A percentile compares a stretch with the other conserved stretches of the same genome.
phyloP scores from a whole-genome alignment of 1,139 yeast genomes.

The Pichia sp. region DNA sequence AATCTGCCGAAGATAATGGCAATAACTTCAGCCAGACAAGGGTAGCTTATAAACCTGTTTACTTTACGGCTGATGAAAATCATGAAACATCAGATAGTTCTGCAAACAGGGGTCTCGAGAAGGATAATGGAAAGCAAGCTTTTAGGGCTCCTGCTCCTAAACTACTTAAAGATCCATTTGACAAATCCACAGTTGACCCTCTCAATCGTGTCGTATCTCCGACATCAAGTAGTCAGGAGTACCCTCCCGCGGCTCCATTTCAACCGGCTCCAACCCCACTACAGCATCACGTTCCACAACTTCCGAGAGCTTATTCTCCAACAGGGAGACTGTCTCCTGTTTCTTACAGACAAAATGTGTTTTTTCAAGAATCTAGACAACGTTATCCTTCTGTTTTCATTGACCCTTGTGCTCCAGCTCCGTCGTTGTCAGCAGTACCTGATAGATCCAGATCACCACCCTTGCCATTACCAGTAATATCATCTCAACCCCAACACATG shows the following conservation, averaged over 20 bases:
- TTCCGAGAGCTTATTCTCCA: slow-evolving; percentile 7
- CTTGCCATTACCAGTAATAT: slow-evolving; percentile 1
- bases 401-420: slow-evolving; percentile 37
- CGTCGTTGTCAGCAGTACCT: slow-evolving; percentile 14
- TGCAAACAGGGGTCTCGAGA: not conserved
- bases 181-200: not conserved
- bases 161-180: slow-evolving; percentile 3
- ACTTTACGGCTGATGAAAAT: not conserved
- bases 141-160: not conserved
- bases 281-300: not conserved
- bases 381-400: slow-evolving; percentile 35
- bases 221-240: not conserved
- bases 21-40: not conserved
- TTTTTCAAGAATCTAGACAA: slow-evolving; percentile 22
- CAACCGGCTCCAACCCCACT: not conserved
- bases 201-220: slow-evolving; percentile 1
- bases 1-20: not conserved
- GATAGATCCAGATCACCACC: slow-evolving; percentile 11
- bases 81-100: not conserved
- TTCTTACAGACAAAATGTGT: slow-evolving; percentile 14
- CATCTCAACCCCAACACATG: slow-evolving; percentile 1
- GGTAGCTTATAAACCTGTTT: slow-evolving; percentile 1
- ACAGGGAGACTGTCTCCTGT: slow-evolving; percentile 14
- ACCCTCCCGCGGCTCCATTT: not conserved
- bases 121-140: not conserved